A percentile compares a stretch with the other conserved stretches of the same genome.
These are phyloP conservation scores for Ilex aquifolium DNA, from an alignment of 257 asterid genomes.

Conservation along the genomic window DNA sequence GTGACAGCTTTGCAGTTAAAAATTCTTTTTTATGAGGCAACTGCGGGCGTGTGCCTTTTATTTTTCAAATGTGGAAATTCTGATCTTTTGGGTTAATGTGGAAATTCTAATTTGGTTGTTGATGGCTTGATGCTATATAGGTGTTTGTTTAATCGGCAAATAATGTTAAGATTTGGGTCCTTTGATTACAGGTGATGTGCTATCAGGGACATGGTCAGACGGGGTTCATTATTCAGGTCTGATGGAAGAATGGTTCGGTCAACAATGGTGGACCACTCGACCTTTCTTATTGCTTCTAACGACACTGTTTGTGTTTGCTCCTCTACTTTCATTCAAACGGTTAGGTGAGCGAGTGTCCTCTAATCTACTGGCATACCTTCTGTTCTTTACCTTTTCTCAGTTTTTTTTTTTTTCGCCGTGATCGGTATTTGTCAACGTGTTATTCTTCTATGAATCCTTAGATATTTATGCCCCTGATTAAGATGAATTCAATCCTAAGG, in stretches of 20 bases:
- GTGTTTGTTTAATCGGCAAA: too few relatives aligned
- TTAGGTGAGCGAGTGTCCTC: slow-evolving; percentile 45
- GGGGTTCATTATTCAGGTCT: slow-evolving; percentile 84
- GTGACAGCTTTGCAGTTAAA: too few relatives aligned
- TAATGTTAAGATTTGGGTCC: neutral
- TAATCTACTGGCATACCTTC: neutral
- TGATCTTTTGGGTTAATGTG: too few relatives aligned
- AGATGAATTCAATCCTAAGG: too few relatives aligned
- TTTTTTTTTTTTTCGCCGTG: neutral
- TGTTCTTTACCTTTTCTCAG: slow-evolving; percentile 1
- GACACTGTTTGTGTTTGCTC: slow-evolving; percentile 55
- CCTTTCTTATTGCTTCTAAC: slow-evolving; percentile 55
- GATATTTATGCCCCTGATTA: too few relatives aligned
- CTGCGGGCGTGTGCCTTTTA: too few relatives aligned
- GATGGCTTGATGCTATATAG: too few relatives aligned
- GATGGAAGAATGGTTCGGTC: slow-evolving; percentile 90
- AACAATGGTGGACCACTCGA: slow-evolving; percentile 77
- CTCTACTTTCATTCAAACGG: slow-evolving; percentile 75
- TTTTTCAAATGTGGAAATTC: too few relatives aligned
- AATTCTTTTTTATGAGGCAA: too few relatives aligned
- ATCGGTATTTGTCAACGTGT: too few relatives aligned
- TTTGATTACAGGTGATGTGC: slow-evolving; percentile 66
- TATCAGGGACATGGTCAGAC: slow-evolving; percentile 69
- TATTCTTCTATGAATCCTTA: too few relatives aligned
- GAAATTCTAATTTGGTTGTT: neutral